Evolutionary conservation across 2,329 filamentous ascomycete genomes (phyloP).

Genomic region (Xylariaceae sp.): DNA sequence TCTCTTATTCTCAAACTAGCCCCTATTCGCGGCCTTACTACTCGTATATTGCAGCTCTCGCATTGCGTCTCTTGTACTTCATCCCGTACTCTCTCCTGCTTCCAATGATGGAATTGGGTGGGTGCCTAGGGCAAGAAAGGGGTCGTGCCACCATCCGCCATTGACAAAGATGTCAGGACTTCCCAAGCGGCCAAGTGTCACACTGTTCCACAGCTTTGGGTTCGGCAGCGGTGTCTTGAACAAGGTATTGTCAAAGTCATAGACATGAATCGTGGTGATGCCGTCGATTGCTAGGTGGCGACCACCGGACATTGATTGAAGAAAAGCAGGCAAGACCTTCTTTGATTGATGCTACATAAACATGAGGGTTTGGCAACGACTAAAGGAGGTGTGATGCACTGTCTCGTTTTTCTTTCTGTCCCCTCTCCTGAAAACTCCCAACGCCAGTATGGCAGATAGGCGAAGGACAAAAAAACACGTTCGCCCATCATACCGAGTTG

Average conservation of each 20-base stretch:
- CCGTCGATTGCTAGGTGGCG: slow-evolving; percentile 49
- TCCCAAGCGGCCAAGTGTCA: slow-evolving; percentile 71
- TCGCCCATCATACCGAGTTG: slow-evolving; percentile 23
- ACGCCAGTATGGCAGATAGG: neutral
- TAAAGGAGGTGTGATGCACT: slow-evolving; percentile 14
- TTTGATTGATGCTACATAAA: slow-evolving; percentile 18
- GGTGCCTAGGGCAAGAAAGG: no score
- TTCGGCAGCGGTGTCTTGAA: slow-evolving; percentile 91
- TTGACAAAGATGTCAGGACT: slow-evolving; percentile 70
- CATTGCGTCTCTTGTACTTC: no score
- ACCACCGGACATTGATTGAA: neutral
- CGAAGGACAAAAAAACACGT: slow-evolving; percentile 13
- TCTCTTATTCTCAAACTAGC: no score
- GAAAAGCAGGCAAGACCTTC: slow-evolving; percentile 5
- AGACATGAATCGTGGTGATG: slow-evolving; percentile 80
- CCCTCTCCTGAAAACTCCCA: slow-evolving; percentile 14
- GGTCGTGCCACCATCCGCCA: slow-evolving; percentile 96
- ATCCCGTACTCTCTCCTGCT: no score
- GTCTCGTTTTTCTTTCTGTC: slow-evolving; percentile 19
- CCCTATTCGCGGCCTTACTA: no score
- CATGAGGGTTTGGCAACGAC: slow-evolving; percentile 15
- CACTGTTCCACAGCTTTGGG: slow-evolving; percentile 74
- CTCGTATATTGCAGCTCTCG: no score
- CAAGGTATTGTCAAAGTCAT: slow-evolving; percentile 97
- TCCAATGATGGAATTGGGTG: no score